A percentile compares a stretch with the other conserved stretches of the same genome.
Conservation (phyloP, 148 eudicot species). For the Chenopodium suecicum region DNA sequence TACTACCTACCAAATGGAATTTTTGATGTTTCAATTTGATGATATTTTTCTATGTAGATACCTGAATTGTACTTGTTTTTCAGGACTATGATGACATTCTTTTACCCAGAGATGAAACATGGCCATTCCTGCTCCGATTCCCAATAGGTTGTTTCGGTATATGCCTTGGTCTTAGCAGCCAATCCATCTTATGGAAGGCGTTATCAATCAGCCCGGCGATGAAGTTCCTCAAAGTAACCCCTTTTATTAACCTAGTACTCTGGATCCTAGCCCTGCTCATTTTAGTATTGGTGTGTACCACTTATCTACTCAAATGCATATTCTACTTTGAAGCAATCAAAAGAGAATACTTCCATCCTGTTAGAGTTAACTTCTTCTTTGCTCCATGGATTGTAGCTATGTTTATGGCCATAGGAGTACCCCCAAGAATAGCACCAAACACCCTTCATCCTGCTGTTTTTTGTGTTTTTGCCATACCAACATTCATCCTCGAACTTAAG, state of each 20-base stretch:
- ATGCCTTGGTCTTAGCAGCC: conserved; percentile 91
- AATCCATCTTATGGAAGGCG: conserved; percentile 83
- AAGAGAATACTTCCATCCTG: conserved; percentile 91
- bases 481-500: conserved; percentile 74
- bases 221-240: conserved; percentile 63
- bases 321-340: conserved; percentile 89
- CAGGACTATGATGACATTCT: conserved; percentile 93
- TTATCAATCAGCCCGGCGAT: conserved; percentile 60
- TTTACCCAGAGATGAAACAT: conserved; percentile 77
- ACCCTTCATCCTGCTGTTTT: conserved; percentile 67
- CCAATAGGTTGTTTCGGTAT: conserved; percentile 89
- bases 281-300: conserved; percentile 45
- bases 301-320: conserved; percentile 61
- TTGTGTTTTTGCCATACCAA: conserved; percentile 64
- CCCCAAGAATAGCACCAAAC: conserved; percentile 40
- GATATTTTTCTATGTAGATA: background rate
- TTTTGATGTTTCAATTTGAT: no score
- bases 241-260: conserved; percentile 60
- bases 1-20: background rate
- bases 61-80: background rate
- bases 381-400: conserved; percentile 92
- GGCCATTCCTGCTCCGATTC: conserved; percentile 95
- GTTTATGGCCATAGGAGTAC: conserved; percentile 78
- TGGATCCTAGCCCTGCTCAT: conserved; percentile 63
- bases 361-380: conserved; percentile 91